Base-by-base conservation (phyloP, 2,329 filamentous ascomycete genomes). In the Chalaropsis thielavioides region DNA sequence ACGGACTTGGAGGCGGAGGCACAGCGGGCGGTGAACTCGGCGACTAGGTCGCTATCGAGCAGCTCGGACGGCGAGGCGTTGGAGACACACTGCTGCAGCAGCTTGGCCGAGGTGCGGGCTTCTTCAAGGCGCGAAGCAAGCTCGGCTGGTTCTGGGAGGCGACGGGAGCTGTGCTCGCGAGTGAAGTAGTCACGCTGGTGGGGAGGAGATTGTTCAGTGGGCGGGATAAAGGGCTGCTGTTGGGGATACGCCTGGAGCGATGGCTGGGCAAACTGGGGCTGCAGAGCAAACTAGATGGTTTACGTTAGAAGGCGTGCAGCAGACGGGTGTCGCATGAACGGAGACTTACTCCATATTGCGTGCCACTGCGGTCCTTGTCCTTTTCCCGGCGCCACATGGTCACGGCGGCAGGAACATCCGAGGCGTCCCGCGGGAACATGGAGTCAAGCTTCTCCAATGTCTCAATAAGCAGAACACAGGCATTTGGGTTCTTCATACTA, bases 361-460 rank as follows among this genome's bases (percentile, higher is more conserved):
- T 54, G n/a, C 65, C 75, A 69, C 79, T 81, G 64, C 79, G 76
- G 3, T 79, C 79, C 73, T 83, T 85, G 63, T 83, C 83, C 78
- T 94, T 92, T 75, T 96, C 90, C 74, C 89, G 91, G 73, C 78
- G 84, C 91, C 92, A 97, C 90, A 96, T 95, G 64, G 86, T 81
- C 38, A 90, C 80, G 17, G 22, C 65, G 13, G 58, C 65, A 22
- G 65, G 65, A 22, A 64, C 7, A 11, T 67, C 62, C n/a, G 62
- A 62, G 17, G 56, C 59, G 19, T 63, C 40, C 2, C 44, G 56
- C 31, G 65, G 65, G 41, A 61, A 64, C 59, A 67, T 38, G 4
- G 44, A 78, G 74, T 92, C 86, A 69, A 96, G 85, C 27, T 83
- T 80, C 69, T 94, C 87, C 70, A 99, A 75, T 3, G 89, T 95